These are phyloP conservation scores for Sherardia arvensis DNA, from an alignment of 257 asterid genomes.

Conservation along the genomic window DNA sequence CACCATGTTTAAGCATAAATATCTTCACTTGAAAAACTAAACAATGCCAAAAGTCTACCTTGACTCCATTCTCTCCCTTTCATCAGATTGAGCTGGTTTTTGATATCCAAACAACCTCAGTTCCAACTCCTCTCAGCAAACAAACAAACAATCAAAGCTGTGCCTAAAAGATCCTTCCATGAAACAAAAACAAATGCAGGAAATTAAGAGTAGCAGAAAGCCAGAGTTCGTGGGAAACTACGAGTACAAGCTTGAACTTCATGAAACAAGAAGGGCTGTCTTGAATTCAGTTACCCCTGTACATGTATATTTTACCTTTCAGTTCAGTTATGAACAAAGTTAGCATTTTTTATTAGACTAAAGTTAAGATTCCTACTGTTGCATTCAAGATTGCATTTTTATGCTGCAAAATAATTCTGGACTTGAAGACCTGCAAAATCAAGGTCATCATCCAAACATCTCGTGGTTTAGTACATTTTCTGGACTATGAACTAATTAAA, in stretches of 20 bases:
- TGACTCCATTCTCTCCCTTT: slow-evolving; percentile 55
- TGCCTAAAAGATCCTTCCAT: neutral
- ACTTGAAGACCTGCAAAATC: too few relatives aligned
- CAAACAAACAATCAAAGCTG: neutral
- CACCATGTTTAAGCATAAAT: neutral
- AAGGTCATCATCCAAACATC: too few relatives aligned
- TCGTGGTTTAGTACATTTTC: too few relatives aligned
- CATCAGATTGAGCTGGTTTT: slow-evolving; percentile 47
- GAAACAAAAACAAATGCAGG: neutral
- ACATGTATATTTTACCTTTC: too few relatives aligned
- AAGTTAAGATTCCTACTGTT: too few relatives aligned
- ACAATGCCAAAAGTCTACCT: slow-evolving; percentile 28
- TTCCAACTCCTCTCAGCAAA: slow-evolving; percentile 44
- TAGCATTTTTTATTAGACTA: too few relatives aligned
- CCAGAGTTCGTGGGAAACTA: slow-evolving; percentile 83
- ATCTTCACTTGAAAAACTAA: neutral
- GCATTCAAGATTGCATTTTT: too few relatives aligned
- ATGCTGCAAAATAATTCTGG: too few relatives aligned
- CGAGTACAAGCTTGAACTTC: slow-evolving; percentile 62
- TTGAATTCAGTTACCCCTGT: too few relatives aligned
- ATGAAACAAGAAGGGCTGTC: slow-evolving; percentile 56
- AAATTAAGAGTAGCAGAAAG: slow-evolving; percentile 59
- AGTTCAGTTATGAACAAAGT: too few relatives aligned
- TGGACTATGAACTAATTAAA: too few relatives aligned
- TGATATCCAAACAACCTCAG: slow-evolving; percentile 76